A percentile compares a stretch with the other conserved stretches of the same genome.
Evolutionary conservation across 2,329 filamentous ascomycete genomes (phyloP).

Genomic region (Xylaria sp.): DNA sequence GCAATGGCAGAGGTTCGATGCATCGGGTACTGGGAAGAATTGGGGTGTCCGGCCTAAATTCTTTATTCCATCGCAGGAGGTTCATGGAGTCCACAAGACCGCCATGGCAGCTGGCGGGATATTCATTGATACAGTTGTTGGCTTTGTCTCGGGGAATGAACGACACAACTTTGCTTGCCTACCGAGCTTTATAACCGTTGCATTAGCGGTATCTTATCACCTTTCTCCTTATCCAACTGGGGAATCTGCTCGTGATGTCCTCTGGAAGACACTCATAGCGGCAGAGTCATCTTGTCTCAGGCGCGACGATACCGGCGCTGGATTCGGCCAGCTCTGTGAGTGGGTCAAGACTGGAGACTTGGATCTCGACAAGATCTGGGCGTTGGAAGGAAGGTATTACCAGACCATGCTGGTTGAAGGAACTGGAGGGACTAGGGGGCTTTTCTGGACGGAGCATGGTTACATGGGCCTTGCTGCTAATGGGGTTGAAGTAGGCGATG

Average conservation of each 20-base stretch:
- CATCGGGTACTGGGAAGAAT: not conserved
- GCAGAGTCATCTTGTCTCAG: not conserved
- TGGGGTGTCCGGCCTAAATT: not conserved
- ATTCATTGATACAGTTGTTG: not conserved
- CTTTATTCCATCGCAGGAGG: not conserved
- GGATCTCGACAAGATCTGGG: constrained; percentile 4
- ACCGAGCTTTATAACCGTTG: not conserved
- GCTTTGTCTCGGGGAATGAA: not conserved
- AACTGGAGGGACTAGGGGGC: constrained; percentile 2
- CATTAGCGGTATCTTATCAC: not conserved
- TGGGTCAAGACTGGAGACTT: constrained; percentile 1
- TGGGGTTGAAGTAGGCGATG: not conserved
- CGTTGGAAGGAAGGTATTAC: constrained; percentile 1
- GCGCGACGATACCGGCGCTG: not conserved
- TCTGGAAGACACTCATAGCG: constrained; percentile 15
- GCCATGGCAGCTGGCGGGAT: not conserved
- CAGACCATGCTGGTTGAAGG: constrained; percentile 9
- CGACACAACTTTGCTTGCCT: constrained; percentile 1
- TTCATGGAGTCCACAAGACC: too few species aligned
- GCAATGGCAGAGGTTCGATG: not conserved
- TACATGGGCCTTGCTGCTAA: constrained; percentile 7
- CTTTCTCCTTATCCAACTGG: not conserved
- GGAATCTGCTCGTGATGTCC: constrained; percentile 2
- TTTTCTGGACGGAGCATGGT: constrained; percentile 6
- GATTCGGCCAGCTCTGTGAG: constrained; percentile 11